These are phyloP conservation scores for Alnus rubra DNA, from an alignment of 306 rosid species.

Conservation along the genomic window DNA sequence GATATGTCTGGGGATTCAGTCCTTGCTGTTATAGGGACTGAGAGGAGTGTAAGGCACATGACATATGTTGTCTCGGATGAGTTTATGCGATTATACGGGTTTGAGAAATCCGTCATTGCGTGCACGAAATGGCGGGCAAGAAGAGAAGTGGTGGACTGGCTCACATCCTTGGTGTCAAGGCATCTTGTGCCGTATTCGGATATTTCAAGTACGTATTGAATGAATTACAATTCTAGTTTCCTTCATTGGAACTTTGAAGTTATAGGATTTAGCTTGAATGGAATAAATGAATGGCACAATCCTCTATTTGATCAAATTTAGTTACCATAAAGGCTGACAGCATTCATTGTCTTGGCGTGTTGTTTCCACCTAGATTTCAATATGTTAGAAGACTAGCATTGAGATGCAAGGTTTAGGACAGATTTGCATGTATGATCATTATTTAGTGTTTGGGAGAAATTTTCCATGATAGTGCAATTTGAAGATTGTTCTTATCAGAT, in stretches of 20 bases:
- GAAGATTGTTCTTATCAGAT: not conserved
- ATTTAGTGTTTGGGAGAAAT: not conserved
- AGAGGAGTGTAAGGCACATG: slow-evolving; percentile 92
- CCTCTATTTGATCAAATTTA: not conserved
- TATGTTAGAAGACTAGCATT: not conserved
- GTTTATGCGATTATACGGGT: slow-evolving; percentile 49
- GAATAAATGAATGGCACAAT: not conserved
- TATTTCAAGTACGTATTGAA: slow-evolving; percentile 33
- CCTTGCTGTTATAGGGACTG: slow-evolving; percentile 79
- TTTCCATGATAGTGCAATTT: not conserved
- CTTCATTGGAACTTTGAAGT: not conserved
- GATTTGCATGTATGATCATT: slow-evolving; percentile 12
- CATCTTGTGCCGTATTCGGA: slow-evolving; percentile 15
- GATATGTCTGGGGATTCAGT: slow-evolving; percentile 50
- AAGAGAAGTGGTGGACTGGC: slow-evolving; percentile 85
- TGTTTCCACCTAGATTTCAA: not conserved
- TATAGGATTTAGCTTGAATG: not conserved
- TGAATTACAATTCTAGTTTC: slow-evolving; percentile 6
- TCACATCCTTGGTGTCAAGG: slow-evolving; percentile 55
- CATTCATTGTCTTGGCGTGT: not conserved
- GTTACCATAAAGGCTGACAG: not conserved
- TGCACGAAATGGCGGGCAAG: slow-evolving; percentile 72
- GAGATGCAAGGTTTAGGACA: slow-evolving; percentile 6
- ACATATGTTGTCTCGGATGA: slow-evolving; percentile 65
- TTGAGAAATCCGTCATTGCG: slow-evolving; percentile 36